These are phyloP conservation scores for Salix koriyanagi DNA, from an alignment of 345 rosid species.

Conservation along the genomic window DNA sequence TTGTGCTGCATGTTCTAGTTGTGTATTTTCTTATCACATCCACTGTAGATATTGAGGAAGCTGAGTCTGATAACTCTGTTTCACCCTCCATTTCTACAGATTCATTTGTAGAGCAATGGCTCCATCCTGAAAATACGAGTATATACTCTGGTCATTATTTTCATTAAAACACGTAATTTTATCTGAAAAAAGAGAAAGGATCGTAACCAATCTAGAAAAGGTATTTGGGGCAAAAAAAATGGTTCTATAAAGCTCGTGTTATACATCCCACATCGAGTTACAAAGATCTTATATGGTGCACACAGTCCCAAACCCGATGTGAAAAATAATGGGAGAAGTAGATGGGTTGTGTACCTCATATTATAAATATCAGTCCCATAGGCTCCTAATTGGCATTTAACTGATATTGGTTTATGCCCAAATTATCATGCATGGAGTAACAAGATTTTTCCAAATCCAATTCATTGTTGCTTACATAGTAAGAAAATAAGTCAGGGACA, in stretches of 20 bases:
- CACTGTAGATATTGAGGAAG: slow-evolving; percentile 35
- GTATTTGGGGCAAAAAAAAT: background rate
- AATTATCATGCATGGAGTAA: background rate
- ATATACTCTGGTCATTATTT: background rate
- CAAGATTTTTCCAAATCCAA: background rate
- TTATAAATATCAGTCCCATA: background rate
- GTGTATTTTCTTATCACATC: slow-evolving; percentile 16
- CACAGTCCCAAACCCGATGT: background rate
- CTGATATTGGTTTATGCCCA: background rate
- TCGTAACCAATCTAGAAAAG: background rate
- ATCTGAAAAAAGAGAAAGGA: background rate
- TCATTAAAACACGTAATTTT: background rate
- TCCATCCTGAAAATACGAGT: slow-evolving; percentile 25
- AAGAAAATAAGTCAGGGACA: background rate
- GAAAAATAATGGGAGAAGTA: background rate
- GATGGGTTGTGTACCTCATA: background rate
- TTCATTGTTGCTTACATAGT: background rate
- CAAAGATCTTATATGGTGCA: background rate
- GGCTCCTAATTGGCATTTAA: background rate
- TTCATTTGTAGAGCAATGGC: slow-evolving; percentile 13
- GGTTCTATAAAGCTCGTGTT: background rate
- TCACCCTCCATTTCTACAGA: slow-evolving; percentile 20
- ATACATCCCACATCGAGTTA: background rate
- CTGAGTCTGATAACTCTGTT: slow-evolving; percentile 37
- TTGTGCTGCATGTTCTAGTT: slow-evolving; percentile 16